Conservation (phyloP, 2,329 filamentous ascomycete species). For the Raffaelea albimanens region DNA sequence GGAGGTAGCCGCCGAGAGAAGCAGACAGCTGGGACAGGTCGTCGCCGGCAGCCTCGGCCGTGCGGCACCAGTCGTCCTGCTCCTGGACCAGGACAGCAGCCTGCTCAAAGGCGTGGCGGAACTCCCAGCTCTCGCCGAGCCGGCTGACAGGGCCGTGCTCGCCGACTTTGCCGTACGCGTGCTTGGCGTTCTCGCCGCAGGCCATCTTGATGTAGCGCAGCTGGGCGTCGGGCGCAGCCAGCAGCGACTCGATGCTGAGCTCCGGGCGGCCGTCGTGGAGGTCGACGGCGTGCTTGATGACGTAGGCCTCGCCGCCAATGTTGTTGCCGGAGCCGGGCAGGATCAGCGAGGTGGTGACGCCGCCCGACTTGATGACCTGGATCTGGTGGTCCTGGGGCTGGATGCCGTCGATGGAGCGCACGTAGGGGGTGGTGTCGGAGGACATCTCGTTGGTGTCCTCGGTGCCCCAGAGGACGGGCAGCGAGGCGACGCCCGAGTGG, state of each 20-base stretch:
- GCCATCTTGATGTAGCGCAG: slow-evolving; percentile 67
- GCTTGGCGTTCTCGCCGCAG: slow-evolving; percentile 61
- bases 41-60: slow-evolving; percentile 26
- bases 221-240: slow-evolving; percentile 58
- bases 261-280: slow-evolving; percentile 49
- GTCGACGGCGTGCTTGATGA: slow-evolving; percentile 59
- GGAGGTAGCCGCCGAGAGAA: slow-evolving; percentile 47
- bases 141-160: slow-evolving; percentile 48
- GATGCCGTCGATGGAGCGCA: slow-evolving; percentile 56
- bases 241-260: slow-evolving; percentile 52
- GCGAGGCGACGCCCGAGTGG: slow-evolving; percentile 49
- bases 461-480: slow-evolving; percentile 45
- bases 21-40: slow-evolving; percentile 29
- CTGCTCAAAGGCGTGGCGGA: slow-evolving; percentile 58
- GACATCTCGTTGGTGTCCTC: slow-evolving; percentile 56
- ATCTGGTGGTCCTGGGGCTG: slow-evolving; percentile 56
- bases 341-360: slow-evolving; percentile 60
- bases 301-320: slow-evolving; percentile 61
- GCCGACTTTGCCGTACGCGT: slow-evolving; percentile 46
- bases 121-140: slow-evolving; percentile 60
- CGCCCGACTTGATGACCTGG: slow-evolving; percentile 61
- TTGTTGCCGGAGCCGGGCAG: slow-evolving; percentile 64
- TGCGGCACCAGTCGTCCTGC: slow-evolving; percentile 60
- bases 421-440: slow-evolving; percentile 56
- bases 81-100: slow-evolving; percentile 44